Conservation (phyloP, 2,329 filamentous ascomycete genomes). For the Colletotrichum viniferum region DNA sequence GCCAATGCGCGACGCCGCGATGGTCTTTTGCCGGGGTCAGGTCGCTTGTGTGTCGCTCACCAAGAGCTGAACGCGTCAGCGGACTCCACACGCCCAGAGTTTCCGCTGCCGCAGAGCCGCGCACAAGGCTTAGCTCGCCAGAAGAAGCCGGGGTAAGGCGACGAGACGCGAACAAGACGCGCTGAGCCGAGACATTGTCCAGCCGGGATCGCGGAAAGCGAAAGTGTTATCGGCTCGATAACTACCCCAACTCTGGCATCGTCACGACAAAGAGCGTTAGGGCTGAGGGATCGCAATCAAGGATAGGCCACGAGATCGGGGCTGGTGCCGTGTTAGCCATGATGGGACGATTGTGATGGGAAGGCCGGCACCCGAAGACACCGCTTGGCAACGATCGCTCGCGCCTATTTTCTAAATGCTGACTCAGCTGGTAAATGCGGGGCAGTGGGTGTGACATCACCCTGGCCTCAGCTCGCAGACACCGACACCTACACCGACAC, state of each 20-base stretch:
- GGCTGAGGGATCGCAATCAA: not conserved
- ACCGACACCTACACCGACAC: not conserved
- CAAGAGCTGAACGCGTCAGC: conserved; percentile 18
- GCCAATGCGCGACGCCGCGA: not conserved
- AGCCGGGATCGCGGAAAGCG: not conserved
- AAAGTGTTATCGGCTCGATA: not conserved
- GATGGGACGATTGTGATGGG: not conserved
- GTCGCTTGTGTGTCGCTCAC: not conserved
- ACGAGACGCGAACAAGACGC: not conserved
- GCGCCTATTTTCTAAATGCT: not conserved
- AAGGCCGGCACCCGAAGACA: not conserved
- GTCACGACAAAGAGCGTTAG: not conserved
- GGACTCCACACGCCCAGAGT: conserved; percentile 9
- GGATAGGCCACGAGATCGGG: not conserved
- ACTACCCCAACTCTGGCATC: not conserved
- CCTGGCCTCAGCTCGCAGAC: not conserved
- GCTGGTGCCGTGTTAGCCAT: not conserved
- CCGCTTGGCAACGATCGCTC: not conserved
- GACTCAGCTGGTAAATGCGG: not conserved
- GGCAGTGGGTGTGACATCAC: not conserved
- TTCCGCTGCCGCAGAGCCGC: conserved; percentile 20
- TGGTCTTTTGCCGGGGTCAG: not conserved
- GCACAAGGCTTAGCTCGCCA: conserved; percentile 5
- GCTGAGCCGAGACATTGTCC: not conserved
- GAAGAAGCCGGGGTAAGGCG: not conserved